phyloP scores from a whole-genome alignment of 2,329 filamentous ascomycete genomes.

The Coleophoma eucalyptorum region DNA sequence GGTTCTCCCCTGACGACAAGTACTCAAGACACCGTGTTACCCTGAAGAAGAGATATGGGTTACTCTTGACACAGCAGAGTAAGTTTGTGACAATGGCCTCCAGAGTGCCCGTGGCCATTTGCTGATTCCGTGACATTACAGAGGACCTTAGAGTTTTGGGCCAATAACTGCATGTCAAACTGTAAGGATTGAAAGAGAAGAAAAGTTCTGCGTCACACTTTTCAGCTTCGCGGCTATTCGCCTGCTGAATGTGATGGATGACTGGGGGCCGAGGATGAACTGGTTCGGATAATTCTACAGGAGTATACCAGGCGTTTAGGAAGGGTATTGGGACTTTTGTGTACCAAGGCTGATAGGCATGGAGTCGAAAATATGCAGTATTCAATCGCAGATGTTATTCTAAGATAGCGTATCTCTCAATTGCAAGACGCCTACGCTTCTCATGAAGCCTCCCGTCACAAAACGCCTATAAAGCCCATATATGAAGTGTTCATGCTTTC shows the following conservation, averaged over 20 bases:
- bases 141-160: conserved; percentile 40
- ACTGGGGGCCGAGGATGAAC: too few relatives aligned
- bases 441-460: conserved; percentile 8
- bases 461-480: conserved; percentile 6
- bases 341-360: conserved; percentile 1
- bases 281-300: conserved; percentile 5
- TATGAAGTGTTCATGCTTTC: too few relatives aligned
- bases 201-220: too few relatives aligned
- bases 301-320: conserved; percentile 18
- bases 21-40: conserved; percentile 95
- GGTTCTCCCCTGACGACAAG: conserved; percentile 98
- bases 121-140: conserved; percentile 13
- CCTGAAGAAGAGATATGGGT: conserved; percentile 86
- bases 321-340: conserved; percentile 7
- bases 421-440: conserved; percentile 1
- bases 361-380: conserved; percentile 9
- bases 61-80: conserved; percentile 81
- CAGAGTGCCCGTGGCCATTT: too few relatives aligned
- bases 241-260: too few relatives aligned
- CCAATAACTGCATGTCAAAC: conserved; percentile 23
- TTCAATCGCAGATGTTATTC: not conserved
- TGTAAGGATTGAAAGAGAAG: too few relatives aligned
- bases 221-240: too few relatives aligned
- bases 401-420: not conserved
- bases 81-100: conserved; percentile 17